Conservation (phyloP, 257 asterid species). For the Ilex aquifolium region DNA sequence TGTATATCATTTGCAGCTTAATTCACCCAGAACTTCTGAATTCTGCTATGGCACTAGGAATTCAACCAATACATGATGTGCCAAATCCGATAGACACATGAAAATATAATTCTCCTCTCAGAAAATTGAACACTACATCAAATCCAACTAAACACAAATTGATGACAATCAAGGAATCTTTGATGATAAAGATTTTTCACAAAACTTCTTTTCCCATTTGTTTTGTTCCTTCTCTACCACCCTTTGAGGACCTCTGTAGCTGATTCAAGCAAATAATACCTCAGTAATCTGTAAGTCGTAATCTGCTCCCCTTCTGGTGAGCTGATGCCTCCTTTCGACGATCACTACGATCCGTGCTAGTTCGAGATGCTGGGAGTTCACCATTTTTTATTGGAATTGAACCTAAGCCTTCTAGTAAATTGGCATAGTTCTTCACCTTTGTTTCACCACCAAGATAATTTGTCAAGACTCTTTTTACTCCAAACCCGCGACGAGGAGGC, state of each 20-base stretch:
- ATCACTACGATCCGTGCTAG: too few species aligned
- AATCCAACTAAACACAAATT: too few species aligned
- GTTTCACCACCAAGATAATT: conserved; percentile 65
- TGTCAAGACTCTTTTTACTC: conserved; percentile 62
- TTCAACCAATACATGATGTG: too few species aligned
- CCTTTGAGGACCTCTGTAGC: neutral
- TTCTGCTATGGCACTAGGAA: too few species aligned
- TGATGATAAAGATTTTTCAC: too few species aligned
- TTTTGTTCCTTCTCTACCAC: neutral
- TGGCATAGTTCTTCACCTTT: conserved; percentile 35
- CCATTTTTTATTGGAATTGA: conserved; percentile 31
- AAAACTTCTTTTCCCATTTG: neutral
- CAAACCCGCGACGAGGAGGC: conserved; percentile 61
- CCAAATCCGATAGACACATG: too few species aligned
- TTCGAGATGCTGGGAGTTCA: conserved; percentile 3
- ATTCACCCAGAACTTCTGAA: too few species aligned
- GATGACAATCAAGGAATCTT: too few species aligned
- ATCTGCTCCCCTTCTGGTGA: neutral
- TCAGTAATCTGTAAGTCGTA: neutral
- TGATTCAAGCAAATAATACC: neutral
- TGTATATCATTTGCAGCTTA: too few species aligned
- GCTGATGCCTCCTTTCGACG: neutral
- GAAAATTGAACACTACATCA: too few species aligned
- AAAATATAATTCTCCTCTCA: too few species aligned
- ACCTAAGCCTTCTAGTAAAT: conserved; percentile 26